Evolutionary conservation across 139 green algal species (phyloP).

Genomic region (Desmodesmus armatus): DNA sequence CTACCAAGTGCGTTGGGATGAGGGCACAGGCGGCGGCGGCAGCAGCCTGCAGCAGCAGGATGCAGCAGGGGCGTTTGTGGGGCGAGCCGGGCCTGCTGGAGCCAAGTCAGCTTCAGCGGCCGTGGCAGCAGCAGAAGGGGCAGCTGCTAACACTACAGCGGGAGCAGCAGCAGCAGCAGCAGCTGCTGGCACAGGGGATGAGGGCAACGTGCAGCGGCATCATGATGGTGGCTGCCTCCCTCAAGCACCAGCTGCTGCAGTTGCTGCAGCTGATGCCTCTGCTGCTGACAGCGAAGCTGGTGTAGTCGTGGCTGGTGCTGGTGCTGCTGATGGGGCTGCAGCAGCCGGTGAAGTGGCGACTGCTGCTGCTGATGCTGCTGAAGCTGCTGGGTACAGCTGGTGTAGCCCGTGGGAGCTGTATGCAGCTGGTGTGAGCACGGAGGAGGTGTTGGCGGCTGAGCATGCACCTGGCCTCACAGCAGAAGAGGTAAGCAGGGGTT

Average conservation of each 20-base stretch:
- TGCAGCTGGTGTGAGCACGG: background rate
- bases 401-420: slow-evolving; percentile 28
- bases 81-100: too few species aligned
- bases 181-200: too few species aligned
- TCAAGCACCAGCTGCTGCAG: background rate
- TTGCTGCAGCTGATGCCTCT: background rate
- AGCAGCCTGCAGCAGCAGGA: background rate
- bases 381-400: background rate
- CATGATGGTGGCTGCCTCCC: background rate
- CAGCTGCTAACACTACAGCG: background rate
- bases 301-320: background rate
- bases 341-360: background rate
- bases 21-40: background rate
- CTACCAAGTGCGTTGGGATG: slow-evolving; percentile 56
- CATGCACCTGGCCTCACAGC: background rate
- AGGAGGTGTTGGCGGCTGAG: slow-evolving; percentile 2
- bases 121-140: background rate
- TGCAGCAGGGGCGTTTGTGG: too few species aligned
- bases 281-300: background rate
- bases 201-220: background rate
- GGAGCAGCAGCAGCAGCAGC: background rate
- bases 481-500: slow-evolving; percentile 22
- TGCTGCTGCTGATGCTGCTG: background rate
- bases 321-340: background rate
- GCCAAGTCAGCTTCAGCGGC: too few species aligned